These are phyloP conservation scores for Agaricus subrufescens DNA, from an alignment of 768 basidiomycete species.

Conservation along the genomic window DNA sequence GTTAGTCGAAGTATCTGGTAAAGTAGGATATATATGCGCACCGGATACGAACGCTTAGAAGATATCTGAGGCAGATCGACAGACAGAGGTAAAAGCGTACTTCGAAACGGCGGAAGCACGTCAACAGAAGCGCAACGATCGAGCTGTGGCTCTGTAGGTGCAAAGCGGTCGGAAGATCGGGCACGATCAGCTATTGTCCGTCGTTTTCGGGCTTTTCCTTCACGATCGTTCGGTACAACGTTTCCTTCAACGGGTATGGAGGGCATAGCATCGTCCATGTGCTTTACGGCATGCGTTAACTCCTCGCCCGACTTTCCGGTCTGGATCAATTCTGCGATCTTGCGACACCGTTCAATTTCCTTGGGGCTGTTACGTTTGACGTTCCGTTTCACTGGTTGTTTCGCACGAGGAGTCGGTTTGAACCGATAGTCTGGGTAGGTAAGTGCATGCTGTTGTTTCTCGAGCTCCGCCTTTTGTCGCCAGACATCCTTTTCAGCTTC, in stretches of 20 bases:
- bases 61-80: not conserved
- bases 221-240: not conserved
- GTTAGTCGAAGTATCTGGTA: not conserved
- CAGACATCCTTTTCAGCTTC: conserved; percentile 47
- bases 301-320: conserved; percentile 47
- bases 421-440: conserved; percentile 55
- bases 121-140: not conserved
- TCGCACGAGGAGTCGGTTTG: conserved; percentile 37
- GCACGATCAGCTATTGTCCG: not conserved
- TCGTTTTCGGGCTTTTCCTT: not conserved
- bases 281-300: conserved; percentile 38
- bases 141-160: not conserved
- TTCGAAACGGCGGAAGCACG: conserved; percentile 22
- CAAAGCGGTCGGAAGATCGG: not conserved
- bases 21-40: not conserved
- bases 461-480: conserved; percentile 44
- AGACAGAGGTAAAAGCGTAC: conserved; percentile 24
- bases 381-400: conserved; percentile 43
- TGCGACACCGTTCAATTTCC: conserved; percentile 44
- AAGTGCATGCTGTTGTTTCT: conserved; percentile 43
- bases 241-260: not conserved
- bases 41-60: conserved; percentile 2
- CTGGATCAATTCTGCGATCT: conserved; percentile 45
- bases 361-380: conserved; percentile 45
- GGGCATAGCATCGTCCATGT: conserved; percentile 16